Percentiles rank a stretch among this genome's conserved stretches.
Conservation (phyloP, 1,139 yeast species). For the Suhomyces anneliseae region DNA sequence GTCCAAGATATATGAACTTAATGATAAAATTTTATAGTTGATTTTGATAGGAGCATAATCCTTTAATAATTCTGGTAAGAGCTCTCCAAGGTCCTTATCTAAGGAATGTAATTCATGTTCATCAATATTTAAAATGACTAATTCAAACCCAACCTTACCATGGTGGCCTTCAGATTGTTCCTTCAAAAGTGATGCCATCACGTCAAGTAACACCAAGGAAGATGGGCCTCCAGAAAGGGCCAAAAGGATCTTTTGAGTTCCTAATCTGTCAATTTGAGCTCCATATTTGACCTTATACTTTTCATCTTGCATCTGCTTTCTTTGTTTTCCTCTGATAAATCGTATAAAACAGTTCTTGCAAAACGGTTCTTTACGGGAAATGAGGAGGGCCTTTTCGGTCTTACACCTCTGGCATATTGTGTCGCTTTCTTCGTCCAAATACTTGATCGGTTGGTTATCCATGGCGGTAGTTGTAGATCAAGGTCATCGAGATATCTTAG, state of each 20-base stretch:
- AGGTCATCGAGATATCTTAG: constrained; percentile 3
- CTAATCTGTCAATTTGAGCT: constrained; percentile 25
- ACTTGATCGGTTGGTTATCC: constrained; percentile 19
- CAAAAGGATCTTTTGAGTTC: constrained; percentile 49
- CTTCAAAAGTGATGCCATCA: constrained; percentile 56
- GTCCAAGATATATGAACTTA: constrained; percentile 37
- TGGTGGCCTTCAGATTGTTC: constrained; percentile 62
- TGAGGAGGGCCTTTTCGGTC: constrained; percentile 41
- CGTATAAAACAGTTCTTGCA: constrained; percentile 70
- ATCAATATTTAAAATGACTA: constrained; percentile 56
- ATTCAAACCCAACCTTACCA: constrained; percentile 67
- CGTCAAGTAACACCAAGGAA: constrained; percentile 67
- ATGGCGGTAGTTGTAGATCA: constrained; percentile 1
- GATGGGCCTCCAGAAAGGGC: constrained; percentile 68
- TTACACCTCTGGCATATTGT: constrained; percentile 53
- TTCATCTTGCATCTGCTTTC: constrained; percentile 72
- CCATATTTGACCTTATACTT: constrained; percentile 68
- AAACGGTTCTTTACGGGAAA: constrained; percentile 68
- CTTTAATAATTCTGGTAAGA: constrained; percentile 22
- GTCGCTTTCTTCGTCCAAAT: constrained; percentile 15
- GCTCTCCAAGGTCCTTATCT: constrained; percentile 17
- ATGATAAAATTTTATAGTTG: constrained; percentile 36
- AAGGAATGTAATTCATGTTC: constrained; percentile 26
- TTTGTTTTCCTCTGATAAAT: constrained; percentile 75
- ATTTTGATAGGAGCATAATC: constrained; percentile 28